Base-by-base conservation (phyloP, 208 protist genomes). In the Acanthamoeba lenticulata region DNA sequence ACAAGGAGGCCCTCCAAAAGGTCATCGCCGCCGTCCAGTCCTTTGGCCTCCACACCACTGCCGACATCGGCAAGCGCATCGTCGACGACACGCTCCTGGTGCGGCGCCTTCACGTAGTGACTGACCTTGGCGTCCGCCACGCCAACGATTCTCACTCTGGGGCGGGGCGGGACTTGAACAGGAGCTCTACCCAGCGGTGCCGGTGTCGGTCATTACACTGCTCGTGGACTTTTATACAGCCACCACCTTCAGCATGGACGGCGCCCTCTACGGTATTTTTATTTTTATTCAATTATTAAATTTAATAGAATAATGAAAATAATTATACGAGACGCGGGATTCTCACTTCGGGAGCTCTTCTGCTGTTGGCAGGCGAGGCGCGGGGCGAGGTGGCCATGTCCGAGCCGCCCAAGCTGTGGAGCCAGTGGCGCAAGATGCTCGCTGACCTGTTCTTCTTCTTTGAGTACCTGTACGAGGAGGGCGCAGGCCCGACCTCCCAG, bases 371-470 rank as follows among this genome's bases (percentile, higher is more conserved):
- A 86, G 77, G 77, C 6, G 77, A 86, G 44, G 77, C 15, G 19
- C 77, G 77, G 11, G 77, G 77, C 21, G 77, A 86, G 44, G 44
- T 86, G 38, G 77, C 77, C 21, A 86, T 86, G 77, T 42, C 34
- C n/a, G 77, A 86, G n/a, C 77, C 77, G 44, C 77, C 77, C 49
- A 86, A 57, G 7, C 34, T 86, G n/a, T 86, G 77, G 77, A 19
- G 44, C 17, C 77, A 57, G 29, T 86, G 77, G 77, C 77, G 77
- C 38, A 47, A 86, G 77, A 86, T 86, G 77, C 45, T 86, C 15
- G 77, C 77, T 5, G 77, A 86, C 77, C 27, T 86, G 24, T 86
- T 86, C 77, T 86, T 86, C 45, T 86, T 86, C n/a, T 86, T 86
- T 24, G 77, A 86, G 77, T 83, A 86, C n/a, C n/a, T 57, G 45